Percentiles rank a stretch among this genome's conserved stretches.
Evolutionary conservation across 495 filamentous ascomycete species (phyloP).

Genomic region (Aspergillus carlsbadensis): DNA sequence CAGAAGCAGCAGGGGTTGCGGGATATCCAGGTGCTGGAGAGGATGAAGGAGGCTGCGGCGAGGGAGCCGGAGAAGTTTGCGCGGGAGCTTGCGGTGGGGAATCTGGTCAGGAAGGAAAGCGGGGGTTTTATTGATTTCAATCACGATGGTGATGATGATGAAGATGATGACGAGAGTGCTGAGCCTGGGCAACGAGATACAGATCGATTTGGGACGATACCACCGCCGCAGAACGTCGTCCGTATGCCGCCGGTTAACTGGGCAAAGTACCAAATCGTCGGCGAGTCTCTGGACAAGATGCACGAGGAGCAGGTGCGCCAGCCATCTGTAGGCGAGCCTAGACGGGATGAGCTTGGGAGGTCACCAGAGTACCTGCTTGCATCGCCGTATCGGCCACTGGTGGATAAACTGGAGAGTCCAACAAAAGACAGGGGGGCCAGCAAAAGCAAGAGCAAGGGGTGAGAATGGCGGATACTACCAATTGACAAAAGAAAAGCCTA

Average conservation of each 20-base stretch:
- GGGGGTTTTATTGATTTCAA: conserved; percentile 40
- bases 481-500: background rate
- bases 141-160: conserved; percentile 40
- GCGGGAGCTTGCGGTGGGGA: conserved; percentile 57
- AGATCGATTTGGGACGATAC: conserved; percentile 55
- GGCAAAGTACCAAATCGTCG: conserved; percentile 83
- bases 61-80: conserved; percentile 68
- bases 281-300: conserved; percentile 75
- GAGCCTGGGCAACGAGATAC: background rate
- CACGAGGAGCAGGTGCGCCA: conserved; percentile 73
- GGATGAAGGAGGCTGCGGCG: conserved; percentile 62
- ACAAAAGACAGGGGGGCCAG: conserved; percentile 25
- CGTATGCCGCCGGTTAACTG: conserved; percentile 87
- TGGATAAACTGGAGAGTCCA: conserved; percentile 62
- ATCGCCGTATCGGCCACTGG: conserved; percentile 71
- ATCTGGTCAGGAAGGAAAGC: conserved; percentile 41
- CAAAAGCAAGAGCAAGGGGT: conserved; percentile 39
- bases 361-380: conserved; percentile 61
- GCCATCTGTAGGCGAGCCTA: conserved; percentile 58
- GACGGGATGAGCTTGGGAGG: conserved; percentile 37
- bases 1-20: conserved; percentile 73
- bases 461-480: background rate
- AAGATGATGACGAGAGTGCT: conserved; percentile 34
- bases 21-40: conserved; percentile 65
- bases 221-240: conserved; percentile 77